phyloP scores from a whole-genome alignment of 2,329 filamentous ascomycete genomes.

The Cadophora gregata region DNA sequence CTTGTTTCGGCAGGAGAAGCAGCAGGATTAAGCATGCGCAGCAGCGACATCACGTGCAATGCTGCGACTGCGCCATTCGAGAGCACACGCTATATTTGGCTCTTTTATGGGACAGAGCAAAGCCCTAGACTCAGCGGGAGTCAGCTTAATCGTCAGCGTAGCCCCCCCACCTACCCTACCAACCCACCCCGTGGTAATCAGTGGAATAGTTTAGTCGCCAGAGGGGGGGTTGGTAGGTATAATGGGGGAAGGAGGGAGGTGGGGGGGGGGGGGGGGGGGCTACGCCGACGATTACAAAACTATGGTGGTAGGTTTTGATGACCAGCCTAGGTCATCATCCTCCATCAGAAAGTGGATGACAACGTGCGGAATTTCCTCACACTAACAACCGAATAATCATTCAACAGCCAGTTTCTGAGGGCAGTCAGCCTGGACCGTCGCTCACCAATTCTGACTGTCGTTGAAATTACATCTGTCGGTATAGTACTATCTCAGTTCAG shows the following conservation, averaged over 20 bases:
- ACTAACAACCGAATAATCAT: conserved; percentile 5
- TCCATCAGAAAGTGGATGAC: conserved; percentile 9
- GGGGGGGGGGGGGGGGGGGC: too few relatives aligned
- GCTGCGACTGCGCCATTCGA: neutral
- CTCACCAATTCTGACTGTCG: neutral
- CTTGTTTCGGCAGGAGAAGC: too few relatives aligned
- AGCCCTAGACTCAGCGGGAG: neutral
- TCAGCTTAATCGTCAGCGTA: too few relatives aligned
- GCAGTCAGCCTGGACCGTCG: conserved; percentile 4
- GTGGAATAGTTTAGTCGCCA: too few relatives aligned
- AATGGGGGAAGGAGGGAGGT: too few relatives aligned
- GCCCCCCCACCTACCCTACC: too few relatives aligned
- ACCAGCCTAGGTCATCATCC: conserved; percentile 9
- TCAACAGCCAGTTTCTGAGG: conserved; percentile 13
- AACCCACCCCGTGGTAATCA: too few relatives aligned
- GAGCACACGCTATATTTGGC: conserved; percentile 5
- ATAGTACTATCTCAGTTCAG: conserved; percentile 1
- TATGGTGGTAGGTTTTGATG: conserved; percentile 14
- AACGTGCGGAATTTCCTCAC: neutral
- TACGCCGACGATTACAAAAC: too few relatives aligned
- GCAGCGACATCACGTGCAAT: neutral
- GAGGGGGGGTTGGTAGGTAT: too few relatives aligned
- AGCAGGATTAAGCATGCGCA: neutral
- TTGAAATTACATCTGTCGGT: neutral
- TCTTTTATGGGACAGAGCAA: conserved; percentile 2